A percentile compares a stretch with the other conserved stretches of the same genome.
Evolutionary conservation across 2,329 filamentous ascomycete genomes (phyloP).

Genomic region (Dactylellina cionopaga): DNA sequence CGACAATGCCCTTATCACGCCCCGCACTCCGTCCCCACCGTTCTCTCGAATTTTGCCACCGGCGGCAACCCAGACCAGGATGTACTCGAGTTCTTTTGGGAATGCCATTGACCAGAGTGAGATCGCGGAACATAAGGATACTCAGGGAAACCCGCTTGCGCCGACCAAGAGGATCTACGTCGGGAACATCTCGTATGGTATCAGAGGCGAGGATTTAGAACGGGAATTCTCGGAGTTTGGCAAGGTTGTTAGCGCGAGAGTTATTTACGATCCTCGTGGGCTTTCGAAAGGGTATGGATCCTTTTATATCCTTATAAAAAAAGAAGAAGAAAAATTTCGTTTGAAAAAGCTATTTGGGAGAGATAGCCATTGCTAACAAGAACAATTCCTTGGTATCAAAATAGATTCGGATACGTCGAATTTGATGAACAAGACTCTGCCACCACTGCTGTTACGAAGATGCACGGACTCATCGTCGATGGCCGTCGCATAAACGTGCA

Average conservation of each 20-base stretch:
- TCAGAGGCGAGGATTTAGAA: conserved; percentile 70
- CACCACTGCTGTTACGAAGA: conserved; percentile 67
- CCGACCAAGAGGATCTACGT: conserved; percentile 69
- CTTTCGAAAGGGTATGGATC: conserved; percentile 76
- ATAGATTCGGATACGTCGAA: conserved; percentile 74
- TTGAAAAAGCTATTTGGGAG: background rate
- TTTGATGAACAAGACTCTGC: conserved; percentile 68
- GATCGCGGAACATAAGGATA: conserved; percentile 7
- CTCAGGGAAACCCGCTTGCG: conserved; percentile 35
- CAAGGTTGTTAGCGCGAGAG: conserved; percentile 65
- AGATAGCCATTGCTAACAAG: background rate
- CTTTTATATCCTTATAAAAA: conserved; percentile 10
- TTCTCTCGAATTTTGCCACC: conserved; percentile 38
- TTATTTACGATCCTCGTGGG: conserved; percentile 71
- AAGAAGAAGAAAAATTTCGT: background rate
- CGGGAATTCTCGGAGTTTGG: conserved; percentile 71
- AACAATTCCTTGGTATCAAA: background rate
- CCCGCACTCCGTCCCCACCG: conserved; percentile 42
- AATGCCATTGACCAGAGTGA: background rate
- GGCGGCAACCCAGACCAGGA: conserved; percentile 15
- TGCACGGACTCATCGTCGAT: conserved; percentile 71
- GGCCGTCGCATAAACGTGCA: conserved; percentile 73
- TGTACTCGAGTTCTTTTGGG: conserved; percentile 15
- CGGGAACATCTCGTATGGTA: conserved; percentile 76
- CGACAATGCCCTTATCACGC: conserved; percentile 23